These are phyloP conservation scores for Claviceps paspali DNA, from an alignment of 2,329 filamentous ascomycete species.

Conservation along the genomic window DNA sequence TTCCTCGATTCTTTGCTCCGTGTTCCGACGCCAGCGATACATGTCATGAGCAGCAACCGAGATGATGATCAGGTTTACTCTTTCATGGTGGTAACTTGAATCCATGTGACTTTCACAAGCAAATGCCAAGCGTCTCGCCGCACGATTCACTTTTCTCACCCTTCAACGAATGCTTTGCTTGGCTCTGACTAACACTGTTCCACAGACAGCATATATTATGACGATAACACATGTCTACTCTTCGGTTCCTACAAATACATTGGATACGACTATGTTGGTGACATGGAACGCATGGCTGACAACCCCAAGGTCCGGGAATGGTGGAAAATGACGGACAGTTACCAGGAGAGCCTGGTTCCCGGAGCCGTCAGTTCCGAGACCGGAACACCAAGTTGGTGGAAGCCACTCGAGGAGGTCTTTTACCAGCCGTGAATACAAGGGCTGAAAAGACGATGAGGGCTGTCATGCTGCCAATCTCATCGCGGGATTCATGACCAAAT, in stretches of 20 bases:
- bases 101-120: background rate
- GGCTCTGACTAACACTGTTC: background rate
- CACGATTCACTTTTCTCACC: background rate
- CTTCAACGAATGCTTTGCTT: background rate
- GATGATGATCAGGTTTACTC: background rate
- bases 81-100: background rate
- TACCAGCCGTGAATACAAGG: conserved; percentile 30
- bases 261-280: conserved; percentile 54
- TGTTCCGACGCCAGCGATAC: background rate
- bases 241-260: conserved; percentile 69
- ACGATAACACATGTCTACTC: conserved; percentile 44
- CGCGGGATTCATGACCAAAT: background rate
- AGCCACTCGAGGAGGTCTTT: conserved; percentile 53
- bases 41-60: background rate
- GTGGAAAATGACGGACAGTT: conserved; percentile 69
- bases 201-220: conserved; percentile 58
- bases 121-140: background rate
- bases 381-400: conserved; percentile 53
- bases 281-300: conserved; percentile 62
- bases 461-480: no score
- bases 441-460: background rate
- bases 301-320: conserved; percentile 61
- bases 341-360: conserved; percentile 50
- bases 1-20: background rate
- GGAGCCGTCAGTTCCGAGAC: conserved; percentile 43